phyloP scores from a whole-genome alignment of 352 stramenopile genomes.

The Globisporangium uncinulatum region DNA sequence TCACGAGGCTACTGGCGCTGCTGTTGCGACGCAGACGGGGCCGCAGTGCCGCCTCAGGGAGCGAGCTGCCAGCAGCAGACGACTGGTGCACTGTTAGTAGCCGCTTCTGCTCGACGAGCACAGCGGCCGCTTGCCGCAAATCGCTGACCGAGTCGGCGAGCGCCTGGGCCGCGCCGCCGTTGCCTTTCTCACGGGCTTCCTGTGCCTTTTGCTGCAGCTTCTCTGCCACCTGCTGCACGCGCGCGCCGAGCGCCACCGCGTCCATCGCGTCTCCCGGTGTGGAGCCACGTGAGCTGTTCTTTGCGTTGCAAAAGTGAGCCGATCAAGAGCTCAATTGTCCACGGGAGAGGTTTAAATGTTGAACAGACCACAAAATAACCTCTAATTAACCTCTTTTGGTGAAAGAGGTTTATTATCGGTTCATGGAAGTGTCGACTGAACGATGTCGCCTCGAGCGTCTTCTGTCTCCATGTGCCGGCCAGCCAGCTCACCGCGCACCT shows the following conservation, averaged over 20 bases:
- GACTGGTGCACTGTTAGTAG: constrained; percentile 19
- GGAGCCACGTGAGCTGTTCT: neutral
- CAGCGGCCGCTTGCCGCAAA: constrained; percentile 40
- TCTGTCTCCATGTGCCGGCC: no score
- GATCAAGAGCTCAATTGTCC: no score
- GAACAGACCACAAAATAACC: no score
- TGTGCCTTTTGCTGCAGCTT: constrained; percentile 66
- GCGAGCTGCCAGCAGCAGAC: constrained; percentile 8
- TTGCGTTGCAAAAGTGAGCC: neutral
- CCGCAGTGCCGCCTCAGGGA: constrained; percentile 3
- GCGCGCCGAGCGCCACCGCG: constrained; percentile 37
- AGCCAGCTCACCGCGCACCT: no score
- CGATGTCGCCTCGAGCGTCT: no score
- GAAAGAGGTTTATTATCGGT: no score
- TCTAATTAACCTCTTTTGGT: no score
- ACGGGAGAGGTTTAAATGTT: no score
- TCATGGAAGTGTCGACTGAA: no score
- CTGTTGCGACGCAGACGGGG: constrained; percentile 10
- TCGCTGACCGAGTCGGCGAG: constrained; percentile 46
- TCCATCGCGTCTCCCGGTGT: constrained; percentile 4
- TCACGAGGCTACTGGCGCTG: constrained; percentile 16
- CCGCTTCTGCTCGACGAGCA: constrained; percentile 55
- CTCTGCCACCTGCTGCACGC: constrained; percentile 68
- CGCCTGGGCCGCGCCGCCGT: constrained; percentile 35
- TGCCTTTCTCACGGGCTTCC: constrained; percentile 58